Evolutionary conservation across 108 stramenopile genomes (phyloP), one percentile per base, ranked within the genome.

Genomic region (Pseudonitzschia delicatissima): DNA sequence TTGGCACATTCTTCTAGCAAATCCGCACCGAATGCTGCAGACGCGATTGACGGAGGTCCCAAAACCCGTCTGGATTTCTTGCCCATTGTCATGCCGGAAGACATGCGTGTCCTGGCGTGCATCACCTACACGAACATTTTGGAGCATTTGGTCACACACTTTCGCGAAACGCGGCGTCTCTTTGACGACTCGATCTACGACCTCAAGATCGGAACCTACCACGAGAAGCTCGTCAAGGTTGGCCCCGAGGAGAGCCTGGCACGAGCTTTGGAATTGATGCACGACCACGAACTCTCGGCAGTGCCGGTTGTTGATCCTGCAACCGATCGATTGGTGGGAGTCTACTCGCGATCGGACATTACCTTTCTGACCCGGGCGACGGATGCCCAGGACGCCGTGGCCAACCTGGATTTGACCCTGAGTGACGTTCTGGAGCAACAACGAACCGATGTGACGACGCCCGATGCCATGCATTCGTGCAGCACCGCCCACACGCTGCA

Each of bases 161-260:
- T 98, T 67, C 85, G 96, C 20, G 97, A 98, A 72, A 91, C 96
- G 71, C 79, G 95, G 37, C 90, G 95, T 18, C 76, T 98, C 28
- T 98, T 98, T 74, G 97, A 98, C 67, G 93, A 98, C 61, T 80
- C 93, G 33, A 90, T 98, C 50, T 78, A 81, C 32, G 95, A 96
- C 64, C 78, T 98, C 50, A 71, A 84, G 42, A 95, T 98, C 72
- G 97, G 97, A 20, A 96, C 96, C 12, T 96, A 95, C 72, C 84
- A 87, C 60, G 91, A 88, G 17, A 72, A 79, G 37, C 71, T 98
- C 11, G 79, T 93, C 44, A 93, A 87, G 18, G 90, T 84, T 17
- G 72, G 80, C 23, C 83, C 81, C 25, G 71, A 82, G 42, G 84
- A 95, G 62, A 77, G 87, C 23, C 78, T 98, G 73, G 78, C 81